phyloP scores from a whole-genome alignment of 179 eudicot species.

The Dionaea muscipula region DNA sequence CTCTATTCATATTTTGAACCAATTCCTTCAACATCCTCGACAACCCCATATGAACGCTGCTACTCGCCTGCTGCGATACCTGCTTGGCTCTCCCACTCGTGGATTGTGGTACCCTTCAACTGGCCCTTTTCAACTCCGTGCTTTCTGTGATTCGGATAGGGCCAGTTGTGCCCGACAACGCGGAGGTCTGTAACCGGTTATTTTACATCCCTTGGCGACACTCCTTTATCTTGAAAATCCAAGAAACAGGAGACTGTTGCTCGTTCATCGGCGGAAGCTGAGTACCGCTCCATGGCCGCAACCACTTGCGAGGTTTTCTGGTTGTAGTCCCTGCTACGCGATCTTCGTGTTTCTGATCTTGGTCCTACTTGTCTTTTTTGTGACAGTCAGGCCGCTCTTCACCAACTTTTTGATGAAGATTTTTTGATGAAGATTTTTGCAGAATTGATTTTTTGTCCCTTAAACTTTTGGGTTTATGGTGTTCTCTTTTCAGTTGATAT shows the following conservation, averaged over 20 bases:
- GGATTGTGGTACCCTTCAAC: background rate
- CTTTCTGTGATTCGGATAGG: slow-evolving; percentile 10
- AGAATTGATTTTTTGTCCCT: too few relatives aligned
- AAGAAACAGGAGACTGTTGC: slow-evolving; percentile 2
- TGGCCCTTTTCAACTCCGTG: background rate
- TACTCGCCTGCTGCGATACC: background rate
- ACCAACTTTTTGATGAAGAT: too few relatives aligned
- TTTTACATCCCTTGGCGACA: background rate
- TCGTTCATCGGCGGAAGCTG: too few relatives aligned
- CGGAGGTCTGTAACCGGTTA: background rate
- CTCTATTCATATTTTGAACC: background rate
- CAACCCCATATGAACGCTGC: background rate
- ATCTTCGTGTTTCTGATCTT: too few relatives aligned
- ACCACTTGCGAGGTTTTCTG: too few relatives aligned
- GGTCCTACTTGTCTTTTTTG: too few relatives aligned
- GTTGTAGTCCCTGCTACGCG: too few relatives aligned
- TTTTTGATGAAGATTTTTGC: too few relatives aligned
- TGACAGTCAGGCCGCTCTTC: too few relatives aligned
- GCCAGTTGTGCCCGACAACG: background rate
- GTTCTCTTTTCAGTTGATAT: too few relatives aligned
- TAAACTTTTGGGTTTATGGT: too few relatives aligned
- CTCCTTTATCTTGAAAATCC: slow-evolving; percentile 5
- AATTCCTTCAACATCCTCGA: slow-evolving; percentile 2
- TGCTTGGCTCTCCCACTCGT: background rate
- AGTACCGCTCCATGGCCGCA: too few relatives aligned